phyloP scores from a whole-genome alignment of 768 basidiomycete species.

The Crepidotus variabilis region DNA sequence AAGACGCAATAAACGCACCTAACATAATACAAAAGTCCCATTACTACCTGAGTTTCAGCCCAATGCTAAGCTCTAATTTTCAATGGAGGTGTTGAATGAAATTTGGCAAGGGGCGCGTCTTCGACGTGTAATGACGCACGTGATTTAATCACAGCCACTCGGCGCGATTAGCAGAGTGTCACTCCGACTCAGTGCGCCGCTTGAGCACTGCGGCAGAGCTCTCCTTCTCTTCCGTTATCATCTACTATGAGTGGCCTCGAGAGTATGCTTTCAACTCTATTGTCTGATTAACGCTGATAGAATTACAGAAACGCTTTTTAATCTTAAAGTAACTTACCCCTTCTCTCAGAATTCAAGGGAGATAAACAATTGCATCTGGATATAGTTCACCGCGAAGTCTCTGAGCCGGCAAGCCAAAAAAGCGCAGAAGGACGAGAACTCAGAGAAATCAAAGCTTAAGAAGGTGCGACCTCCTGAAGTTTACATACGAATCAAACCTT shows the following conservation, averaged over 20 bases:
- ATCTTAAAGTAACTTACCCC: slow-evolving; percentile 73
- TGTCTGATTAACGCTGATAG: slow-evolving; percentile 6
- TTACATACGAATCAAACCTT: not conserved
- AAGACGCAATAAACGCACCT: slow-evolving; percentile 38
- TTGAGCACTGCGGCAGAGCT: not conserved
- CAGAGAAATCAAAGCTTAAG: slow-evolving; percentile 88
- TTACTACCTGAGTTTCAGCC: slow-evolving; percentile 14
- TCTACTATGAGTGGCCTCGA: slow-evolving; percentile 77
- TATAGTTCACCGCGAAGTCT: slow-evolving; percentile 97
- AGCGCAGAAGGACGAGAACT: slow-evolving; percentile 90
- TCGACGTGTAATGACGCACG: slow-evolving; percentile 3
- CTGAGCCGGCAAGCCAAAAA: slow-evolving; percentile 94
- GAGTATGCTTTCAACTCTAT: slow-evolving; percentile 52
- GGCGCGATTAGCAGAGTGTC: no score
- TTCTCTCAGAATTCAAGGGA: not conserved
- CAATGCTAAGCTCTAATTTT: not conserved
- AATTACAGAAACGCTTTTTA: slow-evolving; percentile 87
- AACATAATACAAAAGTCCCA: slow-evolving; percentile 59
- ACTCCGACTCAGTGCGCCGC: not conserved
- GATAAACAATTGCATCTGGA: slow-evolving; percentile 6
- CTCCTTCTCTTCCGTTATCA: not conserved
- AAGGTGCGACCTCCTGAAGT: slow-evolving; percentile 52
- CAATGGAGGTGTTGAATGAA: not conserved
- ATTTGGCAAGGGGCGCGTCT: not conserved
- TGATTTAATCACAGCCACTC: slow-evolving; percentile 1